These are phyloP conservation scores for Chimonanthus salicifolius DNA, from an alignment of 164 flowering plant genomes.

Conservation along the genomic window DNA sequence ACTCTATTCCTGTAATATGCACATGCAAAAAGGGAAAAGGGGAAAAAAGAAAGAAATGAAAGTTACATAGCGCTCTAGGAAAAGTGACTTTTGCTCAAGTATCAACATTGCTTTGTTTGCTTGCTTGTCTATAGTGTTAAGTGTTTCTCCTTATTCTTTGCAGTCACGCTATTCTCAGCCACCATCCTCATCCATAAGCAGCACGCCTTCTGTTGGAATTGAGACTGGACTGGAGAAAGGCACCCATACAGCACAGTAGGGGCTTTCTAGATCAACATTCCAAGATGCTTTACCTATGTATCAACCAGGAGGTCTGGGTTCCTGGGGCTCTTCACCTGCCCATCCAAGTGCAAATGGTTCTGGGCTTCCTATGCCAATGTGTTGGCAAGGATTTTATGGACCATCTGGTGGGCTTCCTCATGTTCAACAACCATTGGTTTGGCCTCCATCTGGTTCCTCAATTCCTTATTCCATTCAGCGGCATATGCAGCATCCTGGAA, in stretches of 20 bases:
- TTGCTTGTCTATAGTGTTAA: background rate
- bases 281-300: constrained; percentile 73
- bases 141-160: constrained; percentile 14
- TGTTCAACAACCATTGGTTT: constrained; percentile 37
- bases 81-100: background rate
- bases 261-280: constrained; percentile 54
- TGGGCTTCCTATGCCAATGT: constrained; percentile 73
- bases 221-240: constrained; percentile 43
- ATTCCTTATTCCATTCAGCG: constrained; percentile 68
- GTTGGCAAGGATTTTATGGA: constrained; percentile 85
- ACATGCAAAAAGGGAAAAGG: too few relatives aligned
- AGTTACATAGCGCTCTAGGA: background rate
- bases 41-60: background rate
- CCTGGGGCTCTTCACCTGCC: constrained; percentile 66
- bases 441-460: constrained; percentile 65
- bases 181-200: constrained; percentile 39
- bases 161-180: constrained; percentile 88
- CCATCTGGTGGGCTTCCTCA: constrained; percentile 67
- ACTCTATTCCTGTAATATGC: too few relatives aligned
- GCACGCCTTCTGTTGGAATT: constrained; percentile 44
- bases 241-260: constrained; percentile 47
- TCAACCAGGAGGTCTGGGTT: constrained; percentile 59
- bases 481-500: constrained; percentile 55
- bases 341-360: constrained; percentile 53
- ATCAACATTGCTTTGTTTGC: background rate